Evolutionary conservation across 2,329 filamentous ascomycete species (phyloP), one percentile per base, ranked within the genome.

Genomic region (Microcera coccophila): DNA sequence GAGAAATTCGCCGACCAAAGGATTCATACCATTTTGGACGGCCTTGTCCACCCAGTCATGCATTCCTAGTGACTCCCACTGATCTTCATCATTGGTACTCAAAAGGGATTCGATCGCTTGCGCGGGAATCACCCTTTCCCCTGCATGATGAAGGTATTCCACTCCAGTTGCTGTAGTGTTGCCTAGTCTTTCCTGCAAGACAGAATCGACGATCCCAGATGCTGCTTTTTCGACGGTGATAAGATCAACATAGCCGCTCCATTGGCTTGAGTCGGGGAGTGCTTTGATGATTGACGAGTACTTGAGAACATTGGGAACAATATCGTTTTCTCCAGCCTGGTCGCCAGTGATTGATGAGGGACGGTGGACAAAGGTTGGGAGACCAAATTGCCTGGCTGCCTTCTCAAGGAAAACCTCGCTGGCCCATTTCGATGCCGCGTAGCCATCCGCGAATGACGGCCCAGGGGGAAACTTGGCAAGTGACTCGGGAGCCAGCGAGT

Each of bases 351-450:
- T 15, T 9, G 4, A 7, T 17, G 17, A 35, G 33, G 43, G 39
- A 11, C 50, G 45, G 39, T 55, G 50, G 17, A 55, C 35, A 20
- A 32, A 47, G 19, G 43, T 37, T 14, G 38, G 38, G 3, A 52
- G 28, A 9, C 33, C 29, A 18, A 44, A 33, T 21, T 26, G 36
- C 22, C 42, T 18, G 5, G 38, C 21, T 3, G 45, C 46, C n/a
- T 54, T 55, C 35, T 62, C 57, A 3, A 68, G 52, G 32, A 56
- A 54, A 8, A 41, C 39, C 45, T 68, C 65, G 17, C 53, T 55
- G 7, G 53, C 63, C 65, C 63, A 67, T 43, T 66, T 66, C 3
- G 60, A 55, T 2, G 62, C 52, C 2, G 54, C 40, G 36, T 67
- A 68, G 9, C 65, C 65, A 28, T 63, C 52, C 4, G 17, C 10